phyloP scores from a whole-genome alignment of 345 rosid species.

The Linum usitatissimum region DNA sequence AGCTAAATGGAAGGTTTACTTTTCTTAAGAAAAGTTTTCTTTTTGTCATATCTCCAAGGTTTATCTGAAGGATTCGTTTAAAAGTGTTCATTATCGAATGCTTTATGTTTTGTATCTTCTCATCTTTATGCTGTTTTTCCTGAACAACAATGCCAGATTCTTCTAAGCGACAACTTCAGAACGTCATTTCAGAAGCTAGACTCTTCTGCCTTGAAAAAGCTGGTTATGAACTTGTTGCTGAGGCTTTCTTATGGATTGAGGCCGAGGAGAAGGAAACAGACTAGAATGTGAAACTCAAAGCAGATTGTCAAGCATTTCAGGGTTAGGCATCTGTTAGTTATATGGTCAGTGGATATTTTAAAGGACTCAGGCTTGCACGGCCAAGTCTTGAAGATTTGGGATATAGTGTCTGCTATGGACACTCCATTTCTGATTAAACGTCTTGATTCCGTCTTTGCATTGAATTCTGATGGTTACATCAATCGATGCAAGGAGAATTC shows the following conservation, averaged over 20 bases:
- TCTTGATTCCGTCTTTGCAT: background rate
- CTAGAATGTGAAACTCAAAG: background rate
- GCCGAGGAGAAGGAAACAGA: constrained; percentile 4
- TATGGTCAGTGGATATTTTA: constrained; percentile 4
- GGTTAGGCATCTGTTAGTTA: background rate
- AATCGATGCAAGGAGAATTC: constrained; percentile 4
- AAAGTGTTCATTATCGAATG: background rate
- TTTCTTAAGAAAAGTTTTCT: background rate
- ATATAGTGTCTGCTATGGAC: constrained; percentile 1
- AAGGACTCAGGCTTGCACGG: background rate
- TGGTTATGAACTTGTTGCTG: background rate
- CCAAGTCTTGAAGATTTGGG: constrained; percentile 12
- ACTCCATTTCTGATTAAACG: constrained; percentile 3
- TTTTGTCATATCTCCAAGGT: background rate
- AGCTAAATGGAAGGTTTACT: background rate
- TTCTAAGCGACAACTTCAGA: background rate
- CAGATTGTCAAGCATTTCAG: constrained; percentile 4
- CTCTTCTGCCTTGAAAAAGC: background rate
- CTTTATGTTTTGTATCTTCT: background rate
- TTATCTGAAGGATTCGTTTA: background rate
- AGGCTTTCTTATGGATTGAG: constrained; percentile 10
- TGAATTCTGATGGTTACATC: background rate
- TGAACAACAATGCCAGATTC: background rate
- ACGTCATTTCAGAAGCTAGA: constrained; percentile 4
- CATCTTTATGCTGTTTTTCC: background rate